Evolutionary conservation across 192 early-diverging fungal genomes (phyloP).

Genomic region (Dissophora globulifera): DNA sequence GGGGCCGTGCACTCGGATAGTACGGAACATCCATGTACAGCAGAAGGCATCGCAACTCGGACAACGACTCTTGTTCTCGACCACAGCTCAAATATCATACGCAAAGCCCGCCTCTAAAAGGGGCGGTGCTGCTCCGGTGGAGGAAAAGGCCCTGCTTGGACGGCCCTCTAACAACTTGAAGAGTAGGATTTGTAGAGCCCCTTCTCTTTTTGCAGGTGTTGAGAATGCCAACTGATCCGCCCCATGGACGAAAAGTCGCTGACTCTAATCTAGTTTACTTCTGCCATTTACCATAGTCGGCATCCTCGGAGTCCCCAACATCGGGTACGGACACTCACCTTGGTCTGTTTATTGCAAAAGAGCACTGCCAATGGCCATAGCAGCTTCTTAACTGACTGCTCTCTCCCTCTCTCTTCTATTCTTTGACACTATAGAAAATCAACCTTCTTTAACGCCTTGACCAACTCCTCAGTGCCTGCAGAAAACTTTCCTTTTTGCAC

Average conservation of each 20-base stretch:
- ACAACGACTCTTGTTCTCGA: constrained; percentile 34
- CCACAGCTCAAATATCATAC: constrained; percentile 9
- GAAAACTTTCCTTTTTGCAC: constrained; percentile 91
- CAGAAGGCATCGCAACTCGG: background rate
- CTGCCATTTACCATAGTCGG: constrained; percentile 50
- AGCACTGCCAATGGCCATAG: too few relatives aligned
- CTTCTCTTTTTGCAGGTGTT: too few relatives aligned
- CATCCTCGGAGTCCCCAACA: constrained; percentile 86
- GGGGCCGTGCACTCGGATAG: background rate
- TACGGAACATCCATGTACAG: background rate
- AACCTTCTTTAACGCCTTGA: constrained; percentile 67
- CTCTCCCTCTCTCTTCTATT: background rate
- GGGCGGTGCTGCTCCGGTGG: constrained; percentile 51
- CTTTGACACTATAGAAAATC: constrained; percentile 55
- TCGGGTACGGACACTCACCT: constrained; percentile 67
- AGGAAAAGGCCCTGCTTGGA: constrained; percentile 72
- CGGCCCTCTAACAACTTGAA: constrained; percentile 83
- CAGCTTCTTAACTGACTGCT: too few relatives aligned
- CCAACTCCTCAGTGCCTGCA: constrained; percentile 60
- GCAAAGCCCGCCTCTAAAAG: constrained; percentile 36
- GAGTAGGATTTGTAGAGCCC: too few relatives aligned
- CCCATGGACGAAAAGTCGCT: too few relatives aligned
- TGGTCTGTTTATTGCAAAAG: too few relatives aligned
- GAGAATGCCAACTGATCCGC: background rate
- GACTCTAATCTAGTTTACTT: background rate